Evolutionary conservation across 2,329 filamentous ascomycete species (phyloP).

Genomic region (Verticillium nonalfalfae): DNA sequence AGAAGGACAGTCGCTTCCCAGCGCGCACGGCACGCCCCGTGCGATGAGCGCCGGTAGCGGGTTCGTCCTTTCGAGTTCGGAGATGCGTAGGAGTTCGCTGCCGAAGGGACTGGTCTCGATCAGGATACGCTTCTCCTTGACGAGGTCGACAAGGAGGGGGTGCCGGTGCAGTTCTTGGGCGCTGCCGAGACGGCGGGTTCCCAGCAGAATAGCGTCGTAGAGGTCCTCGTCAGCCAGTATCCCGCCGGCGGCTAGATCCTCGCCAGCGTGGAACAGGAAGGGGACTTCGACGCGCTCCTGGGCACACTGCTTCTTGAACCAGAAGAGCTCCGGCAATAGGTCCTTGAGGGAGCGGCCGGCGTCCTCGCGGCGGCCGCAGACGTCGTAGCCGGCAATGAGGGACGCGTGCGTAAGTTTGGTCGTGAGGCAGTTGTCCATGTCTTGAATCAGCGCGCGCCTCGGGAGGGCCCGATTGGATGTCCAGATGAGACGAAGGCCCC

Average conservation of each 20-base stretch:
- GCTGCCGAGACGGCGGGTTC: slow-evolving; percentile 75
- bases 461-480: slow-evolving; percentile 57
- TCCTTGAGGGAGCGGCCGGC: slow-evolving; percentile 63
- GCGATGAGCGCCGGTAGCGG: slow-evolving; percentile 71
- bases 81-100: slow-evolving; percentile 71
- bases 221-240: slow-evolving; percentile 45
- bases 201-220: slow-evolving; percentile 73
- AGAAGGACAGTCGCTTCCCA: slow-evolving; percentile 78
- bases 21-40: slow-evolving; percentile 66
- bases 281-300: slow-evolving; percentile 69
- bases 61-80: slow-evolving; percentile 63
- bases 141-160: slow-evolving; percentile 71
- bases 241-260: slow-evolving; percentile 53
- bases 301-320: slow-evolving; percentile 75
- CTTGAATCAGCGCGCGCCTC: slow-evolving; percentile 60
- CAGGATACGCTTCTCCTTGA: slow-evolving; percentile 74
- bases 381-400: slow-evolving; percentile 72
- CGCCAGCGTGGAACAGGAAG: slow-evolving; percentile 85
- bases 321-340: slow-evolving; percentile 71
- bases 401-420: slow-evolving; percentile 68
- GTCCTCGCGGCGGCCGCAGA: slow-evolving; percentile 82
- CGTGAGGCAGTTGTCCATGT: slow-evolving; percentile 74
- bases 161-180: slow-evolving; percentile 79
- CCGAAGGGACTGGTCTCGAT: slow-evolving; percentile 70
- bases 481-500: slow-evolving; percentile 75